Evolutionary conservation across 805 yeast species (phyloP), one percentile per base, ranked within the genome.

Genomic region (Saturnispora quitensis): DNA sequence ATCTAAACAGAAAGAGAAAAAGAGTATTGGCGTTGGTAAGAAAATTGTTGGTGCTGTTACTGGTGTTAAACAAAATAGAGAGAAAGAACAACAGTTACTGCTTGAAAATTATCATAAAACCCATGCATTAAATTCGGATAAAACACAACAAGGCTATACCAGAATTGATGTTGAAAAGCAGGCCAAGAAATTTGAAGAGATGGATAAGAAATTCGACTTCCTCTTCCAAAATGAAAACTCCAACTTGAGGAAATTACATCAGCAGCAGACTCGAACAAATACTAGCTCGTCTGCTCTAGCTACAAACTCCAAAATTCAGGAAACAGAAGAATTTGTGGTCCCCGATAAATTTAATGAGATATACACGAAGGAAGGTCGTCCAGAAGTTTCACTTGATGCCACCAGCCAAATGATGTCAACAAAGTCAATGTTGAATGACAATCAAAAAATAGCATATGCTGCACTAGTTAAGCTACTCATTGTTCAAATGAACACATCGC

Each of bases 401-500:
- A 67, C 68, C n/a, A 80, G 78, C 45, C 95, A 90, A 52, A 70
- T 93, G 56, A 79, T 80, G 50, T 77, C 91, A 1, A 93, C 97
- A 5, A 88, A 83, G 63, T 78, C 81, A 24, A 78, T 93, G 79
- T 73, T 93, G 15, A 74, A 81, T 7, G 98, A 89, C 17, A 73
- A 84, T 15, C 97, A 93, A 65, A 84, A 87, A 60, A 84, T 90
- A 55, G 98, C 98, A 2, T 93, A 93, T 62, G 86, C 86, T 6
- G 98, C 97, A 0, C 73, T 91, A 9, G 81, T 85, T 8, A 84
- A 86, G 58, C 75, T 93, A 35, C 74, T 85, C 5, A 76, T 83
- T 49, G 86, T 85, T 24, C 86, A 86, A 20, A 80, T 89, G 84
- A 95, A 95, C 18, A 78, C 87, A 0, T 81, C 80, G n/a, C 68